phyloP scores from a whole-genome alignment of 1,139 yeast genomes.

The Taphrina wiesneri region DNA sequence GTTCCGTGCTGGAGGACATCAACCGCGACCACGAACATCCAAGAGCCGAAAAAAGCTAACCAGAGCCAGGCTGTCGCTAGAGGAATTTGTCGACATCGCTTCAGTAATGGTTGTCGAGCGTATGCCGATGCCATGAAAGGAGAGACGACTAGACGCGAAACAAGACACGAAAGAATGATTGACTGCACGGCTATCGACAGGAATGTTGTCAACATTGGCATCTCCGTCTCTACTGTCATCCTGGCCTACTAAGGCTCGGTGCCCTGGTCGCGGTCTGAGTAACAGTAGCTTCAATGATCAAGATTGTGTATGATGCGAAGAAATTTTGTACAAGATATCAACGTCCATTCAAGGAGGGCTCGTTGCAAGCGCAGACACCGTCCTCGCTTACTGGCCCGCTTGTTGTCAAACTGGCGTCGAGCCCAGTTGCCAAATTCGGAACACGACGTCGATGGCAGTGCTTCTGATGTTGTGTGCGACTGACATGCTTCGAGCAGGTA shows the following conservation, averaged over 20 bases:
- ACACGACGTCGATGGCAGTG: background rate
- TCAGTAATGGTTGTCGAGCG: background rate
- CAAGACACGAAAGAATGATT: constrained; percentile 2
- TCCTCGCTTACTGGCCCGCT: background rate
- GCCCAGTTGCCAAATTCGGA: background rate
- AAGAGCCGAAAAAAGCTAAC: background rate
- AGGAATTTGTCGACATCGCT: background rate
- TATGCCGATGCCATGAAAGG: background rate
- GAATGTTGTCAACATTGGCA: background rate
- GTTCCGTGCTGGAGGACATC: constrained; percentile 7
- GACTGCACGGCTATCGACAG: background rate
- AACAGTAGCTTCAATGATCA: background rate
- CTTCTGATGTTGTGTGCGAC: background rate
- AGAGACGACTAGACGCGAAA: constrained; percentile 1
- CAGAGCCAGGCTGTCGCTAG: background rate
- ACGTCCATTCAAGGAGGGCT: background rate
- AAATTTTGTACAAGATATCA: too few species aligned
- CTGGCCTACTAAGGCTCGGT: background rate
- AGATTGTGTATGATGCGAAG: too few species aligned
- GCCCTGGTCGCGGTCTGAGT: too few species aligned
- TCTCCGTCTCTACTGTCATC: background rate
- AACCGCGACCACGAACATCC: constrained; percentile 1
- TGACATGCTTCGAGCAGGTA: background rate
- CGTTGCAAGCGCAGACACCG: background rate
- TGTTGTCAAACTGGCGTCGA: background rate